Evolutionary conservation across 495 filamentous ascomycete species (phyloP).

Genomic region (Cryomyces antarcticus): DNA sequence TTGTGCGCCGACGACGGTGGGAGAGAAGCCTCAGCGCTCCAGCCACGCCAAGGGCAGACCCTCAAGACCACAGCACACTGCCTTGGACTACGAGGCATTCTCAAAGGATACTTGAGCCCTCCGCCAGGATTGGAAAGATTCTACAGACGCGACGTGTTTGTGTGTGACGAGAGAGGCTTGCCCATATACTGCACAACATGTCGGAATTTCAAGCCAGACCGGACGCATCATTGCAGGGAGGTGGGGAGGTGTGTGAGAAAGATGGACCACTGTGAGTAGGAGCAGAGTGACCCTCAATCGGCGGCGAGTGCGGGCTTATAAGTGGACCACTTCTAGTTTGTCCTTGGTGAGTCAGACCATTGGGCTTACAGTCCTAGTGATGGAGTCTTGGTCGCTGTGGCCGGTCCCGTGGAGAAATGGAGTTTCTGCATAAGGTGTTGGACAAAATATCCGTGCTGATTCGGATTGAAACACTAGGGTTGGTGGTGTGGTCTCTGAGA

Average conservation of each 20-base stretch:
- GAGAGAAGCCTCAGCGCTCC: neutral
- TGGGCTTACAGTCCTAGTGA: no score
- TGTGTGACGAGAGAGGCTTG: slow-evolving; percentile 43
- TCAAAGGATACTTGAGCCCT: neutral
- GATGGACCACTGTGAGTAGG: slow-evolving; percentile 58
- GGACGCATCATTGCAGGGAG: slow-evolving; percentile 69
- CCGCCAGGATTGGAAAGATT: slow-evolving; percentile 6
- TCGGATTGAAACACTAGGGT: slow-evolving; percentile 31
- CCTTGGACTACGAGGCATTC: neutral
- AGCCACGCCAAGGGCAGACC: neutral
- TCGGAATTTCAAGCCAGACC: slow-evolving; percentile 63
- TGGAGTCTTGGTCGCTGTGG: no score
- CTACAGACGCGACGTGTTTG: slow-evolving; percentile 10
- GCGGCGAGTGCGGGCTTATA: no score
- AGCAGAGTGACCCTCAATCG: no score
- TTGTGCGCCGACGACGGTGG: neutral
- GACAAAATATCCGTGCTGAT: neutral
- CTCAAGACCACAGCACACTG: neutral
- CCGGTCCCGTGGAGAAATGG: no score
- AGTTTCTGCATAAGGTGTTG: no score
- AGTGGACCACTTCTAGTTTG: slow-evolving; percentile 21
- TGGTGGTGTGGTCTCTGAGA: slow-evolving; percentile 73
- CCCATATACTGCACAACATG: slow-evolving; percentile 68
- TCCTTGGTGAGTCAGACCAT: slow-evolving; percentile 40
- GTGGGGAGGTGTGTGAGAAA: slow-evolving; percentile 60